Evolutionary conservation across 495 filamentous ascomycete species (phyloP), one percentile per base, ranked within the genome.

Genomic region (Neurospora intermedia): DNA sequence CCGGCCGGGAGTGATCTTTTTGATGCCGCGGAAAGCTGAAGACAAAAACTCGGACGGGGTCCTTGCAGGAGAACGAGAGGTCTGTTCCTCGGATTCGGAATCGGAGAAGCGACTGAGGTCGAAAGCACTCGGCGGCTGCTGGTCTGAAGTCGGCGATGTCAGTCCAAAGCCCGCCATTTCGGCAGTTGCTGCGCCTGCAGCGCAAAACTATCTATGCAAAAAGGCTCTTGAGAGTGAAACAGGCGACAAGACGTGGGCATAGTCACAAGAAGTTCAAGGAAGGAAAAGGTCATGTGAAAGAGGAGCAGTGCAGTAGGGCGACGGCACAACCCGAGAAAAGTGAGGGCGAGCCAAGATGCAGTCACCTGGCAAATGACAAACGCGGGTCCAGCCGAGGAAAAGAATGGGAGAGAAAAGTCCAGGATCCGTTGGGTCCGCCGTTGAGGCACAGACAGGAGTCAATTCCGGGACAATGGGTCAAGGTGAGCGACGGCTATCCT

Each of bases 1-100:
- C 27, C 83, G 79, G 23, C 79, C 79, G 4, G 83, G 82, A 9
- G 82, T 81, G 38, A 86, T 80, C 76, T 82, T 88, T 75, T 80
- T 86, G 46, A 87, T 80, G 66, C 84, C 83, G 46, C 83, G 82
- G 74, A 86, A 85, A 72, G 85, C 85, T 71, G 85, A 85, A 20
- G 81, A 81, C 15, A 87, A 71, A 72, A 88, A 74, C 6, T 85
- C 84, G 75, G 80, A 81, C 54, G 80, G 78, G 15, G 81, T 82
- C 6, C 76, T 77, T 39, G 77, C 74, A 13, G 78, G 77, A 6
- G 77, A 75, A 70, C 77, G 79, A 54, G 77, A 78, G 15, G 77
- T 72, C 69, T 74, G 78, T 16, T 84, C 84, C 48, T 85, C 84
- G 46, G 76, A 20, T 43, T 85, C 81, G 15, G 81, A 80, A 48